phyloP scores from a whole-genome alignment of 2,329 filamentous ascomycete species.

The Blastomyces parvus region DNA sequence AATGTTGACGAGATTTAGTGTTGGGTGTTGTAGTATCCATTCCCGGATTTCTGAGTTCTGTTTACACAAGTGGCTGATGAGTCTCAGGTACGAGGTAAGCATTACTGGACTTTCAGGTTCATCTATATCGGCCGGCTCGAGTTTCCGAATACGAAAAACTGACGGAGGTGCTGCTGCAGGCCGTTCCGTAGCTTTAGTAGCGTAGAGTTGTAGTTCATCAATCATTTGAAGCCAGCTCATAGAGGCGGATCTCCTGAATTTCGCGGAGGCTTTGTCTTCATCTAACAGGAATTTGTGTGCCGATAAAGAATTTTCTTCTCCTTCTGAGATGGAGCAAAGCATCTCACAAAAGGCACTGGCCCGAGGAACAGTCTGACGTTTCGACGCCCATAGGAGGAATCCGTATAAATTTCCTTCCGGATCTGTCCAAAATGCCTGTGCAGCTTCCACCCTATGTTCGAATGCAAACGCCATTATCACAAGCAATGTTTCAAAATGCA shows the following conservation, averaged over 20 bases:
- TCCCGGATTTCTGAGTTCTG: constrained; percentile 63
- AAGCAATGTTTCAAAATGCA: constrained; percentile 74
- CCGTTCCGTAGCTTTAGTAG: constrained; percentile 65
- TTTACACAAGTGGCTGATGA: constrained; percentile 71
- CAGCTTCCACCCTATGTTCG: constrained; percentile 72
- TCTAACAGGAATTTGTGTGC: constrained; percentile 86
- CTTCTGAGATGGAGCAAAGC: constrained; percentile 76
- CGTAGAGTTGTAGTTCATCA: constrained; percentile 77
- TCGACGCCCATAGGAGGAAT: constrained; percentile 95
- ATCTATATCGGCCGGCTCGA: constrained; percentile 59
- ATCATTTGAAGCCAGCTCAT: constrained; percentile 92
- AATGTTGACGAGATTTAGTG: constrained; percentile 60
- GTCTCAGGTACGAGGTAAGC: constrained; percentile 84
- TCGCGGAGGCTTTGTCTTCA: constrained; percentile 65
- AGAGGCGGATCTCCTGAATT: constrained; percentile 71
- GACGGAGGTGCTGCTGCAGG: constrained; percentile 48
- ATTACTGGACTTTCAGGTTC: constrained; percentile 94
- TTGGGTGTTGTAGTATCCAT: constrained; percentile 61
- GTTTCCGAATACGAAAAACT: constrained; percentile 51
- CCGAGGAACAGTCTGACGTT: constrained; percentile 86
- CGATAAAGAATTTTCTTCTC: constrained; percentile 69
- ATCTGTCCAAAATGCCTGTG: constrained; percentile 83
- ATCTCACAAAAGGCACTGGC: constrained; percentile 96
- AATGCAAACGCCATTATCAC: constrained; percentile 88
- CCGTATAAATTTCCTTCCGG: constrained; percentile 87